Evolutionary conservation across 345 rosid genomes (phyloP).

Genomic region (Pistacia vera): DNA sequence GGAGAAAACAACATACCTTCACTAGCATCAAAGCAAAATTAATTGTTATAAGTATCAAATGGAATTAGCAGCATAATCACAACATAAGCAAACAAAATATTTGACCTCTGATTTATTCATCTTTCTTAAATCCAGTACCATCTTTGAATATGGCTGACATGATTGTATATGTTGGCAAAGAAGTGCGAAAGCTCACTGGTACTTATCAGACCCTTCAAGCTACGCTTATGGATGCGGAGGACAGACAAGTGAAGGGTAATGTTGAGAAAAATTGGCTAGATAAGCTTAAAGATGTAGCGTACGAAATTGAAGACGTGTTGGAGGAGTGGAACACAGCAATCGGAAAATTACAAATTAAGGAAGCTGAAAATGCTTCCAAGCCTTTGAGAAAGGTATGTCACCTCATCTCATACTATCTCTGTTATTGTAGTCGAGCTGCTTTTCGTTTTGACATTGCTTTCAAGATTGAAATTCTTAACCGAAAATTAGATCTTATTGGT

Average conservation of each 20-base stretch:
- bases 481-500: background rate
- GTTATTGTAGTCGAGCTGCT: background rate
- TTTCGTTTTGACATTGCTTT: background rate
- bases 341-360: background rate
- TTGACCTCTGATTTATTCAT: background rate
- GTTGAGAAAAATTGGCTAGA: background rate
- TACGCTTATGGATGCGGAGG: slow-evolving; percentile 3
- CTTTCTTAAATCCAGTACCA: background rate
- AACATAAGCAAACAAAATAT: background rate
- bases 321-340: slow-evolving; percentile 4
- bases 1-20: background rate
- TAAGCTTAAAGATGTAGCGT: background rate
- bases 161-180: background rate
- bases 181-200: background rate
- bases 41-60: background rate
- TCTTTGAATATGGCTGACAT: background rate
- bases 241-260: background rate
- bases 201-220: background rate
- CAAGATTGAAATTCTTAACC: background rate
- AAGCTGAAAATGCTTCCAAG: background rate
- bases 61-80: background rate
- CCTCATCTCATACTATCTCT: background rate
- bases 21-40: background rate
- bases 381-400: background rate
- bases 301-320: slow-evolving; percentile 1